Conservation (phyloP, 352 stramenopile species). For the Globisporangium cylindrosporum region DNA sequence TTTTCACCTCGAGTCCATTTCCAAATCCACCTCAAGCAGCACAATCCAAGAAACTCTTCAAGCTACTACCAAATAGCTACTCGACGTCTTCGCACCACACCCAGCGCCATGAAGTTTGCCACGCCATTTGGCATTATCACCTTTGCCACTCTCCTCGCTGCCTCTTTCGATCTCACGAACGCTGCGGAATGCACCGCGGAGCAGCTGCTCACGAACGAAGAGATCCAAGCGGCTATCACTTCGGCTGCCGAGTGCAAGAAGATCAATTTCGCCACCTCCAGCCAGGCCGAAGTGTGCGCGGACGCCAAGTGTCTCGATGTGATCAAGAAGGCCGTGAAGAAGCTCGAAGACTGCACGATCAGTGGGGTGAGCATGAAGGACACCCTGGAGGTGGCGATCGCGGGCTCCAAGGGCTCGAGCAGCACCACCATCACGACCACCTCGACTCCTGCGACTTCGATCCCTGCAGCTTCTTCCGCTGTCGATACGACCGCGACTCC, state of each 20-base stretch:
- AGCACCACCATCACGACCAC: neutral
- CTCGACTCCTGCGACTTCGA: neutral
- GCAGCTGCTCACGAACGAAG: neutral
- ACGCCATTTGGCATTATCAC: neutral
- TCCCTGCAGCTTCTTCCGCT: neutral
- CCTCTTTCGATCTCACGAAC: neutral
- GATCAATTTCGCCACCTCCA: neutral
- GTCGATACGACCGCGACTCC: too few species aligned
- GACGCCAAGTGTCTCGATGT: neutral
- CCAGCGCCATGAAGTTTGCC: neutral
- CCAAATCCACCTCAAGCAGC: too few species aligned
- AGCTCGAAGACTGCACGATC: neutral
- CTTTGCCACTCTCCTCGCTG: neutral
- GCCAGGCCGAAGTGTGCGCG: neutral
- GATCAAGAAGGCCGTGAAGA: neutral
- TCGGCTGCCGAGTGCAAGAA: neutral
- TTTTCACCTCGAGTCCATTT: too few species aligned
- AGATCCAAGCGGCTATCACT: neutral
- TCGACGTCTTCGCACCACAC: too few species aligned
- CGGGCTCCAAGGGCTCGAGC: neutral
- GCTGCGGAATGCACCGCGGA: neutral
- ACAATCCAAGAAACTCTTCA: too few species aligned
- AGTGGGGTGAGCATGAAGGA: neutral
- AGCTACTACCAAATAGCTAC: too few species aligned
- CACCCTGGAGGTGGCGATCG: neutral